phyloP scores from a whole-genome alignment of 108 stramenopile species.

The Fistulifera pelliculosa region DNA sequence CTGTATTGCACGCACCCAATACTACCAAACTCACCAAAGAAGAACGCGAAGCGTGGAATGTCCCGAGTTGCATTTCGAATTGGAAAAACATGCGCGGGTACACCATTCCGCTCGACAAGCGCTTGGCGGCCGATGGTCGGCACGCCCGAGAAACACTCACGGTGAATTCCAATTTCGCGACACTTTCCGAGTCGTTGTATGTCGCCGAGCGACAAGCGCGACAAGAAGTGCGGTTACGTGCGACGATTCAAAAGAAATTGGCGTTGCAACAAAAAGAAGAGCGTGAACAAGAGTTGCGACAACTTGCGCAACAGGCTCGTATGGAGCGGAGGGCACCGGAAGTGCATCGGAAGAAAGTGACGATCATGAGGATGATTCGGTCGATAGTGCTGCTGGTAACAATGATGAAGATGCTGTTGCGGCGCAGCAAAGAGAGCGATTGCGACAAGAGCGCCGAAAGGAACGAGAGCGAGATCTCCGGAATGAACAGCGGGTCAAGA shows the following conservation, averaged over 20 bases:
- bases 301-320: slow-evolving; percentile 87
- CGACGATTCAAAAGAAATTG: slow-evolving; percentile 83
- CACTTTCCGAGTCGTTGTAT: slow-evolving; percentile 87
- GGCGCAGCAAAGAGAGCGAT: slow-evolving; percentile 83
- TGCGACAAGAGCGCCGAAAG: slow-evolving; percentile 81
- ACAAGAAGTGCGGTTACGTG: slow-evolving; percentile 89
- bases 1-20: slow-evolving; percentile 79
- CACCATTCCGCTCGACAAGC: slow-evolving; percentile 97
- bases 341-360: not conserved
- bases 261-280: slow-evolving; percentile 76
- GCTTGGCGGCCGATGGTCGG: slow-evolving; percentile 97
- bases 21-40: slow-evolving; percentile 67
- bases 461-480: slow-evolving; percentile 95
- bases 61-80: slow-evolving; percentile 96
- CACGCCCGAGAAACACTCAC: slow-evolving; percentile 81
- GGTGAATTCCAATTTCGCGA: slow-evolving; percentile 94
- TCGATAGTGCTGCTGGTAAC: slow-evolving; percentile 3
- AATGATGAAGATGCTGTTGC: slow-evolving; percentile 61
- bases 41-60: slow-evolving; percentile 93
- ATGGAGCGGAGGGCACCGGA: slow-evolving; percentile 56
- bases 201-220: slow-evolving; percentile 94
- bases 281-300: slow-evolving; percentile 88
- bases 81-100: slow-evolving; percentile 98
- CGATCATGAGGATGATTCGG: slow-evolving; percentile 10
- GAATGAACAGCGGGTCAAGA: slow-evolving; percentile 78